Conservation (phyloP, 768 basidiomycete genomes). For the Tylopilus sp. region DNA sequence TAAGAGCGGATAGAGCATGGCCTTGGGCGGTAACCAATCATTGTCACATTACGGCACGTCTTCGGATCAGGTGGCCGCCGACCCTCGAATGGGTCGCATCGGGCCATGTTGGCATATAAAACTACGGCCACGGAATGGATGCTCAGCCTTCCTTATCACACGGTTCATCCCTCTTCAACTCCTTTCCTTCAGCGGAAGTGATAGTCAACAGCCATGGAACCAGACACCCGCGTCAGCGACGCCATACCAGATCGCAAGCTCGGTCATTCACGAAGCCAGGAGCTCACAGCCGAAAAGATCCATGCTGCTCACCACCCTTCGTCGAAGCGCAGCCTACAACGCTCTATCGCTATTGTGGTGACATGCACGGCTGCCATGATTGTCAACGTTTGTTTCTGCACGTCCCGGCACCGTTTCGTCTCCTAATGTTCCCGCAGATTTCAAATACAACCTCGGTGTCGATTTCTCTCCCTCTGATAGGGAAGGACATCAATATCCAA, state of each 20-base stretch:
- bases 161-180: neutral
- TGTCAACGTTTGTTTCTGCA: conserved; percentile 30
- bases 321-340: conserved; percentile 21
- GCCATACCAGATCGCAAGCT: conserved; percentile 12
- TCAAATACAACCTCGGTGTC: conserved; percentile 42
- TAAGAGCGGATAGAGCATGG: neutral
- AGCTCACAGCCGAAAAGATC: conserved; percentile 7
- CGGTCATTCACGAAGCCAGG: conserved; percentile 4
- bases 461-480: conserved; percentile 54
- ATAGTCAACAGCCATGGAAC: conserved; percentile 7
- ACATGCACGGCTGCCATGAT: conserved; percentile 42
- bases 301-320: neutral
- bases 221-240: conserved; percentile 8
- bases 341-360: conserved; percentile 30
- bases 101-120: conserved; percentile 18
- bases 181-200: conserved; percentile 2
- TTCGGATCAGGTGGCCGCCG: conserved; percentile 1
- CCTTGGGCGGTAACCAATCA: neutral
- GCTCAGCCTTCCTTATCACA: neutral
- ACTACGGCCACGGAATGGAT: neutral
- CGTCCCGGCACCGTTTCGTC: neutral
- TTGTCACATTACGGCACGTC: neutral
- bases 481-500: conserved; percentile 43
- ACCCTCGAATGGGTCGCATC: neutral
- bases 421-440: conserved; percentile 20